Evolutionary conservation across 2,329 filamentous ascomycete species (phyloP), one percentile per base, ranked within the genome.

Genomic region (Fusarium torreyae): DNA sequence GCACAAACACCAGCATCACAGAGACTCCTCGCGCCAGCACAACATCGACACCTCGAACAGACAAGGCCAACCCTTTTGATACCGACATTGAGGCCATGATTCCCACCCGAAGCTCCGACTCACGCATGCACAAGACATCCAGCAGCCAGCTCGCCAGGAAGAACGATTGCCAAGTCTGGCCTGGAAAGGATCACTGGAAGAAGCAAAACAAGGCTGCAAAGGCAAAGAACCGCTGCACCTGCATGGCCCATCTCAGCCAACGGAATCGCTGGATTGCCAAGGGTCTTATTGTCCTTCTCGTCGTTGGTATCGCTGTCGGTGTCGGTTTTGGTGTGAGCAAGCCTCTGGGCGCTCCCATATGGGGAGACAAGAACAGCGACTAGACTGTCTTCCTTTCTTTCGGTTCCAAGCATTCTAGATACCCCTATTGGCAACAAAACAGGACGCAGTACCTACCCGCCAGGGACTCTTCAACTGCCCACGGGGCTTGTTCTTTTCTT

Each of bases 301-400:
- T 89, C 20, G 74, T 89, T 7, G 86, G 86, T 50, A 76, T 85
- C 51, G 87, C 85, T 15, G 82, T 89, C 11, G 86, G 81, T 43
- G 79, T 90, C 22, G 88, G 88, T 22, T 82, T 90, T 45, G 88
- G 88, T 49, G 81, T 90, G 69, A 89, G 87, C 81, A 89, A 87
- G 77, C 84, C 87, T 4, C 80, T 89, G 2, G 84, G 85, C 14
- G 87, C 87, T n/a, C 82, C 83, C 17, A 87, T 89, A 68, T 90
- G 87, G 87, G 77, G 82, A 74, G 77, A 78, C 68, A 73, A 77
- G 22, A 69, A 75, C 28, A 38, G 51, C 61, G 62, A 72, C 56
- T 68, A 57, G 51, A 38, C 33, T 49, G 9, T 31, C 33, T 48
- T 46, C 15, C 36, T 48, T 39, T 51, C 48, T 42, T 45, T 63